These are phyloP conservation scores for Kwoniella pini DNA, from an alignment of 768 basidiomycete genomes.

Conservation along the genomic window DNA sequence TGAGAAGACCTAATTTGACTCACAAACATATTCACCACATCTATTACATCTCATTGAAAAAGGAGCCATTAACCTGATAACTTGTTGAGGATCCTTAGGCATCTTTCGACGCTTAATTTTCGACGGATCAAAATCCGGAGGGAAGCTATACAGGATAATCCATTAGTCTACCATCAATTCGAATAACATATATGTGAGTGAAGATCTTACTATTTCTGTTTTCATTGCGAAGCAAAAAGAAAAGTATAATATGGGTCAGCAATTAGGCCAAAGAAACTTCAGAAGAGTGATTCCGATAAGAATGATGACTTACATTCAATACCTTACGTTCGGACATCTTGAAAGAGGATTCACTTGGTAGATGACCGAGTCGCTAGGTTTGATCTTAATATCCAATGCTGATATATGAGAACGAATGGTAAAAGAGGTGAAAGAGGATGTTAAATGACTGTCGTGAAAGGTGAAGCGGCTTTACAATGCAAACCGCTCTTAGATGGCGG, in stretches of 20 bases:
- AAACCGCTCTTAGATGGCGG: not conserved
- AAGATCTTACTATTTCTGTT: slow-evolving; percentile 33
- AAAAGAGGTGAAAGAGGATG: no score
- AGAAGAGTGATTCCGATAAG: no score
- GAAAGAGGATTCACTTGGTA: slow-evolving; percentile 8
- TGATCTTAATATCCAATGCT: not conserved
- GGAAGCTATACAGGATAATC: slow-evolving; percentile 60
- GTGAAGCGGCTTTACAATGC: no score
- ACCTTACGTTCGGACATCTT: slow-evolving; percentile 62
- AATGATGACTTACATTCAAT: slow-evolving; percentile 72
- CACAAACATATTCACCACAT: slow-evolving; percentile 88
- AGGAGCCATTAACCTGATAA: slow-evolving; percentile 98
- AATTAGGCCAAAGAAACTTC: no score
- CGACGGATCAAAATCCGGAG: slow-evolving; percentile 96
- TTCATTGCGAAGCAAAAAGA: not conserved
- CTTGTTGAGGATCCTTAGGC: slow-evolving; percentile 92
- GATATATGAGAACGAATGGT: not conserved
- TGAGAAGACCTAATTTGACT: slow-evolving; percentile 16
- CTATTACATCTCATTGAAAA: slow-evolving; percentile 89
- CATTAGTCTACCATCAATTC: not conserved
- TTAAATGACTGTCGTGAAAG: no score
- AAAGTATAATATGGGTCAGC: slow-evolving; percentile 17
- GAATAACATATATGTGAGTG: not conserved
- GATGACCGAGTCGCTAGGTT: not conserved
- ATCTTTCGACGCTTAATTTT: slow-evolving; percentile 88